phyloP scores from a whole-genome alignment of 371 early-diverging fungal species.

The Entomophthora muscae region DNA sequence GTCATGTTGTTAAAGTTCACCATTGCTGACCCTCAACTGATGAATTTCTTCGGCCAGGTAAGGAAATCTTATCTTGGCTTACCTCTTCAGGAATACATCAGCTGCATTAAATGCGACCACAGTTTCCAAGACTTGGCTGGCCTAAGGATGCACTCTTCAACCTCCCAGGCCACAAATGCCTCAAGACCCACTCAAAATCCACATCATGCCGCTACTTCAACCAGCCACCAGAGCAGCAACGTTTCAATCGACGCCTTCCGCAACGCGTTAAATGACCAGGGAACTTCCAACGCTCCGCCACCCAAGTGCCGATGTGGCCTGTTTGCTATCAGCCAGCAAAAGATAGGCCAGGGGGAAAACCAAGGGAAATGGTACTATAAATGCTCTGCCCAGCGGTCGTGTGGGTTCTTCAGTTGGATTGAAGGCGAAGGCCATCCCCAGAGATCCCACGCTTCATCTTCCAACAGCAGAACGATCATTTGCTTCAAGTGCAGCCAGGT shows the following conservation, averaged over 20 bases:
- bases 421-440: background rate
- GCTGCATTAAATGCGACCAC: no score
- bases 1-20: no score
- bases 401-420: background rate
- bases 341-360: background rate
- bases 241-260: background rate
- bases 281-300: background rate
- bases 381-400: background rate
- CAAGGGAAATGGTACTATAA: background rate
- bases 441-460: background rate
- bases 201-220: background rate
- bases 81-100: no score
- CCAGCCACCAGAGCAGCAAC: background rate
- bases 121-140: background rate
- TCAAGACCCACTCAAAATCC: background rate
- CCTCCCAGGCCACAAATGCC: background rate
- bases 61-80: no score
- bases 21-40: no score
- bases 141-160: background rate
- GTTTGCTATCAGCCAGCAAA: background rate
- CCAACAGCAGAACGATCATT: background rate
- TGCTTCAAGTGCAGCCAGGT: background rate
- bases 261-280: background rate
- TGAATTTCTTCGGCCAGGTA: no score
- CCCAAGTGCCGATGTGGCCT: conserved; percentile 2